A percentile compares a stretch with the other conserved stretches of the same genome.
Conservation (phyloP, 108 stramenopile genomes). For the Skeletonema grethae region DNA sequence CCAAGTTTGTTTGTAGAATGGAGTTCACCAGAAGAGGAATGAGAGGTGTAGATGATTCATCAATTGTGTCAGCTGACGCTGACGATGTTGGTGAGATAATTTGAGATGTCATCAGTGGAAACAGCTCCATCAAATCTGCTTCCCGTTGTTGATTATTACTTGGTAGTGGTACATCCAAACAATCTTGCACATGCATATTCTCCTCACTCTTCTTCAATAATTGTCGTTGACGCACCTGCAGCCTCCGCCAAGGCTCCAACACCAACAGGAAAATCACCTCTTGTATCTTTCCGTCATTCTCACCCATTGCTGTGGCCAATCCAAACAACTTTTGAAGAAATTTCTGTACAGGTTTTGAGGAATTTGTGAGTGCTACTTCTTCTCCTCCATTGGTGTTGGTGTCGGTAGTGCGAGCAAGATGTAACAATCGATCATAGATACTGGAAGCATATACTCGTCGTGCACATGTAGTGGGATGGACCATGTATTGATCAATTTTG, state of each 20-base stretch:
- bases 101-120: conserved; percentile 10
- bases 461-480: conserved; percentile 32
- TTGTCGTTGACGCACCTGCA: background rate
- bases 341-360: background rate
- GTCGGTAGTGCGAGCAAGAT: background rate
- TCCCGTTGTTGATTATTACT: background rate
- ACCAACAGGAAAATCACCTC: conserved; percentile 34
- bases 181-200: no score
- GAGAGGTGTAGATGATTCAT: background rate
- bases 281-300: conserved; percentile 14
- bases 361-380: background rate
- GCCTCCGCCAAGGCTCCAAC: conserved; percentile 29
- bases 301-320: conserved; percentile 11
- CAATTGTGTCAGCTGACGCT: background rate
- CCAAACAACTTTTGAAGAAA: conserved; percentile 28
- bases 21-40: conserved; percentile 4
- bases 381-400: background rate
- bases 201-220: background rate
- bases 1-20: background rate
- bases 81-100: background rate
- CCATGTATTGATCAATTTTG: conserved; percentile 38
- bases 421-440: conserved; percentile 34
- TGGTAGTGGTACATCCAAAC: background rate
- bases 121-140: background rate
- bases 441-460: conserved; percentile 30